A percentile compares a stretch with the other conserved stretches of the same genome.
Conservation (phyloP, 2,329 filamentous ascomycete species). For the Paracoccidioides lutzii region DNA sequence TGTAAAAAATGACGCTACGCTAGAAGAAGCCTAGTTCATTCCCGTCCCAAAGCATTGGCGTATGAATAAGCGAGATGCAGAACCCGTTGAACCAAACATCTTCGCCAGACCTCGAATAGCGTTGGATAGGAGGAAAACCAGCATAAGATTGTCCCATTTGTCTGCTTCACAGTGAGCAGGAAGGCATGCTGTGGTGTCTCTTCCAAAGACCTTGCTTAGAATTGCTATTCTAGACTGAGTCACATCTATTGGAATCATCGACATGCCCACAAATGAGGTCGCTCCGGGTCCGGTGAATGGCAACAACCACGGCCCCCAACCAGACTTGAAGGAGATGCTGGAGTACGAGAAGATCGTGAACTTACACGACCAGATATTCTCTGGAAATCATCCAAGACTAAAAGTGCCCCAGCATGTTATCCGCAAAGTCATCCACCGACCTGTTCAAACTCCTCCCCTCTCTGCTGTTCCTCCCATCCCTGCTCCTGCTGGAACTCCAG, state of each 20-base stretch:
- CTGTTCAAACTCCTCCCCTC: conserved; percentile 21
- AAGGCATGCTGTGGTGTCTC: background rate
- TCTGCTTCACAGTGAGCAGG: background rate
- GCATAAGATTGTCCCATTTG: background rate
- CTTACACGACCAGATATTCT: conserved; percentile 67
- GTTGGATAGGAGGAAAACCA: background rate
- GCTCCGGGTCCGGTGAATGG: conserved; percentile 16
- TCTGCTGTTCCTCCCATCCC: conserved; percentile 20
- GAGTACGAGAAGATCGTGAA: conserved; percentile 71
- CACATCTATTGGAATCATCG: background rate
- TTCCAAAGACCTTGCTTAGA: background rate
- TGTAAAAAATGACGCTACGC: too few species aligned
- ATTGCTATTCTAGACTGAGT: background rate
- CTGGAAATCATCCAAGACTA: conserved; percentile 53
- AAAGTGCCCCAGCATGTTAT: conserved; percentile 44
- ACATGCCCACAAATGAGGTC: background rate
- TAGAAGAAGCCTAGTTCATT: too few species aligned
- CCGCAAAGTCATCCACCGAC: conserved; percentile 27
- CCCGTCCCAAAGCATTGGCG: too few species aligned
- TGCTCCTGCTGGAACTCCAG: conserved; percentile 15
- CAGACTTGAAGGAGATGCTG: conserved; percentile 43
- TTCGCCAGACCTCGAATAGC: background rate
- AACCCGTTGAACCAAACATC: background rate
- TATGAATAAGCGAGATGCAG: too few species aligned
- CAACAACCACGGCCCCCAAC: conserved; percentile 15